phyloP scores from a whole-genome alignment of 2,329 filamentous ascomycete species.

The Calonectria crousiana region DNA sequence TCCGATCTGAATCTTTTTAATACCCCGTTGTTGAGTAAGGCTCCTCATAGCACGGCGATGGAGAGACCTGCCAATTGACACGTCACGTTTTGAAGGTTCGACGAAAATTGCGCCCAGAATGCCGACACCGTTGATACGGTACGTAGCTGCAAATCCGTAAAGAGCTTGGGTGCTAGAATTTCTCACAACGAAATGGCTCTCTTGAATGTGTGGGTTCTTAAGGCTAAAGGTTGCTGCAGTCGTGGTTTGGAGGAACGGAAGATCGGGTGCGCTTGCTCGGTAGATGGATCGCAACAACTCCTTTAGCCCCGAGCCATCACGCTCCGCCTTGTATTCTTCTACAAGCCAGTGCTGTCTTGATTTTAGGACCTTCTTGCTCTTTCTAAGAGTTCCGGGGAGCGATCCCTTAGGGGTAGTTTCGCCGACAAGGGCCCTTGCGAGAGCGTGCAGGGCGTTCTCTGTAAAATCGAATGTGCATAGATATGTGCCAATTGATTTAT shows the following conservation, averaged over 20 bases:
- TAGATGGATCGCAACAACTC: constrained; percentile 79
- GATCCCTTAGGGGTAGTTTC: constrained; percentile 73
- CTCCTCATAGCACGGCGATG: constrained; percentile 87
- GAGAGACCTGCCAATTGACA: constrained; percentile 91
- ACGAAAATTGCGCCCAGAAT: constrained; percentile 91
- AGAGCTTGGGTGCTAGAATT: constrained; percentile 93
- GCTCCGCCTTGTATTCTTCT: constrained; percentile 84
- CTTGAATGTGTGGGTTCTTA: constrained; percentile 76
- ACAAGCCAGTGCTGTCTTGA: constrained; percentile 97
- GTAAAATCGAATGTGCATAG: constrained; percentile 98
- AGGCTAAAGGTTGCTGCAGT: constrained; percentile 83
- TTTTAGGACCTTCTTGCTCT: constrained; percentile 87
- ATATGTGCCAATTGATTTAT: constrained; percentile 90
- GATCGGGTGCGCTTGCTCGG: constrained; percentile 73
- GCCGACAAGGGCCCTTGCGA: constrained; percentile 87
- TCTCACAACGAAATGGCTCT: constrained; percentile 90
- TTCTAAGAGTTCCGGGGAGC: constrained; percentile 80
- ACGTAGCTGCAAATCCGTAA: constrained; percentile 93
- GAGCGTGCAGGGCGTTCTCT: constrained; percentile 86
- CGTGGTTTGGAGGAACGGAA: constrained; percentile 77
- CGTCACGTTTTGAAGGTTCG: constrained; percentile 84
- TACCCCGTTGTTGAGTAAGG: constrained; percentile 75
- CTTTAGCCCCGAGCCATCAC: constrained; percentile 80
- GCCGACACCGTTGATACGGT: constrained; percentile 78
- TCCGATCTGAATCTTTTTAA: constrained; percentile 86